These are phyloP conservation scores for Microdochium paspali DNA, from an alignment of 2,329 filamentous ascomycete species.

Conservation along the genomic window DNA sequence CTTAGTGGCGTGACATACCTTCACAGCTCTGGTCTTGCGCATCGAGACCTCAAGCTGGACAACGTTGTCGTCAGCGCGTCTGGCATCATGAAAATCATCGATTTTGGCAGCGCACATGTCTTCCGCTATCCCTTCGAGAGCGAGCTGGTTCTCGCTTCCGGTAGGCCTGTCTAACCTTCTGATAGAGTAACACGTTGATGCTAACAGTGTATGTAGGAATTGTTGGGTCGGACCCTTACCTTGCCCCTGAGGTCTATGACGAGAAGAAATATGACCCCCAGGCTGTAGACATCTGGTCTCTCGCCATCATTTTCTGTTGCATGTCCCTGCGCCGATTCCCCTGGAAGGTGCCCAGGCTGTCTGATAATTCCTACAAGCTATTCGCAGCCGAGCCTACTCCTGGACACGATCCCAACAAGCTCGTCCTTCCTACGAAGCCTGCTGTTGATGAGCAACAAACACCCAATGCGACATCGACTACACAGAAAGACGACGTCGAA, in stretches of 20 bases:
- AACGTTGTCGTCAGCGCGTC: constrained; percentile 95
- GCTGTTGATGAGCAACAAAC: not conserved
- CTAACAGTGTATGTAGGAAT: constrained; percentile 32
- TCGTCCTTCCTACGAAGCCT: constrained; percentile 26
- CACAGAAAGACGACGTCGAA: constrained; percentile 5
- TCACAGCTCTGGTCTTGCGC: constrained; percentile 88
- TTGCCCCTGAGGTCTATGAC: constrained; percentile 95
- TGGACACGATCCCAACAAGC: constrained; percentile 50
- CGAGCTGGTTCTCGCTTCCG: constrained; percentile 70
- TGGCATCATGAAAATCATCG: constrained; percentile 99
- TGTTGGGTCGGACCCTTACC: constrained; percentile 84
- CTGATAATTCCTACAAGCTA: constrained; percentile 90
- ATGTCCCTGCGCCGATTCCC: constrained; percentile 94
- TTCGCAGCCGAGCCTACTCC: constrained; percentile 81
- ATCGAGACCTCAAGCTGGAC: constrained; percentile 91
- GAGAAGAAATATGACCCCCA: constrained; percentile 88
- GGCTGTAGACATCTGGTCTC: constrained; percentile 92
- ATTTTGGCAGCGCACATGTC: constrained; percentile 95
- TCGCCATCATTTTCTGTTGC: constrained; percentile 98
- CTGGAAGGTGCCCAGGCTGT: constrained; percentile 88
- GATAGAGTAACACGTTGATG: constrained; percentile 1
- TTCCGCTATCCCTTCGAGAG: constrained; percentile 97
- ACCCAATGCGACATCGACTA: not conserved
- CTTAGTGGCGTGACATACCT: constrained; percentile 89
- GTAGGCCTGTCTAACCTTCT: constrained; percentile 38